Percentiles rank a stretch among this genome's conserved stretches.
Conservation (phyloP, 345 rosid genomes). For the Euphorbia pulcherrima region DNA sequence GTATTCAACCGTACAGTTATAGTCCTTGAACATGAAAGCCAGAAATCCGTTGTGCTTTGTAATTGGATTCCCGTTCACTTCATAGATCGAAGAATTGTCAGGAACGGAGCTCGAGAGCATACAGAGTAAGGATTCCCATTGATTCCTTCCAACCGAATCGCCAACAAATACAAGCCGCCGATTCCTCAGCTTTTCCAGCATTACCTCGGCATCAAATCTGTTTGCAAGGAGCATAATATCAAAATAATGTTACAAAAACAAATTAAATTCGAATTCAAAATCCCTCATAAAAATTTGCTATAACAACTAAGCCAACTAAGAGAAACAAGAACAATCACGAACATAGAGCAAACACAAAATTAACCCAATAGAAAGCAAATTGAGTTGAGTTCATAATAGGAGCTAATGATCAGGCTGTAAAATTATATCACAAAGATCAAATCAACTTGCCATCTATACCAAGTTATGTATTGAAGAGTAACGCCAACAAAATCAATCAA, state of each 20-base stretch:
- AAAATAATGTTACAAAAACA: neutral
- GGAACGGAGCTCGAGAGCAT: conserved; percentile 64
- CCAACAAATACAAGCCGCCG: conserved; percentile 78
- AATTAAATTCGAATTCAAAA: neutral
- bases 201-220: conserved; percentile 67
- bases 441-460: conserved; percentile 3
- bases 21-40: conserved; percentile 65
- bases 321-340: neutral
- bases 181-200: conserved; percentile 63
- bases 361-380: neutral
- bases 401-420: neutral
- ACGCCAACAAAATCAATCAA: neutral
- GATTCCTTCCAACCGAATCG: conserved; percentile 91
- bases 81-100: conserved; percentile 58
- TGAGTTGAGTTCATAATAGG: neutral
- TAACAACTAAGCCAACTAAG: neutral
- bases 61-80: conserved; percentile 69
- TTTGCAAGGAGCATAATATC: conserved; percentile 20
- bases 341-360: neutral
- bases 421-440: neutral
- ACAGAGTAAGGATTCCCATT: conserved; percentile 92
- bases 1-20: conserved; percentile 85
- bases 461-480: neutral
- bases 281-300: neutral
- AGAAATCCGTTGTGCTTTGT: conserved; percentile 81